Evolutionary conservation across 1,139 yeast species (phyloP).

Genomic region (Kodamaea plutei): DNA sequence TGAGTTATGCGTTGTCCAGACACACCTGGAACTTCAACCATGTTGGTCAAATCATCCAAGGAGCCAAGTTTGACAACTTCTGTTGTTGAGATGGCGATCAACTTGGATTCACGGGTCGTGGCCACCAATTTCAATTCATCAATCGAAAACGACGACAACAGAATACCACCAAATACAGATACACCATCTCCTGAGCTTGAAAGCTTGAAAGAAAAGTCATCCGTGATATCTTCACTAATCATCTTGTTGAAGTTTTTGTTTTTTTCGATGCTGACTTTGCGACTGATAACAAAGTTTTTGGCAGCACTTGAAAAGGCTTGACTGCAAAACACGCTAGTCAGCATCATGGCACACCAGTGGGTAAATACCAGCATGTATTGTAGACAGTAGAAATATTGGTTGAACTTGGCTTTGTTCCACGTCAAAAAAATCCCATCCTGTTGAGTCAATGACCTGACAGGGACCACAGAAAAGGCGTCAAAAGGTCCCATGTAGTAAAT

Average conservation of each 20-base stretch:
- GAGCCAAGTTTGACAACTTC: slow-evolving; percentile 17
- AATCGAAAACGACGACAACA: slow-evolving; percentile 15
- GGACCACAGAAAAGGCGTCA: no score
- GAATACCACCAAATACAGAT: slow-evolving; percentile 26
- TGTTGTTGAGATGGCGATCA: slow-evolving; percentile 34
- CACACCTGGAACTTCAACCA: slow-evolving; percentile 3
- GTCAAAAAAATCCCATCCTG: no score
- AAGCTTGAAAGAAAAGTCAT: slow-evolving; percentile 38
- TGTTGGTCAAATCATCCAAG: slow-evolving; percentile 7
- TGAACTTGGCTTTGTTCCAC: no score
- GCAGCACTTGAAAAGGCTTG: no score
- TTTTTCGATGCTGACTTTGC: background rate
- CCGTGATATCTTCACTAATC: slow-evolving; percentile 29
- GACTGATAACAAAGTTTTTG: no score
- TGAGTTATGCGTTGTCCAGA: slow-evolving; percentile 17
- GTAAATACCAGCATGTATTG: no score
- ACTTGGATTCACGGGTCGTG: slow-evolving; percentile 21
- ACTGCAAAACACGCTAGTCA: no score
- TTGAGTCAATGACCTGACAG: no score
- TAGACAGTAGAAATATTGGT: no score
- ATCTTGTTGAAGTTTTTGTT: slow-evolving; percentile 1
- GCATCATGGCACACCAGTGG: no score
- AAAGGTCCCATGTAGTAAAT: no score
- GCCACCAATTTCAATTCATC: slow-evolving; percentile 26
- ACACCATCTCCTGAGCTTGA: slow-evolving; percentile 24